A percentile compares a stretch with the other conserved stretches of the same genome.
These are phyloP conservation scores for Suillus discolor DNA, from an alignment of 768 basidiomycete genomes.

Conservation along the genomic window DNA sequence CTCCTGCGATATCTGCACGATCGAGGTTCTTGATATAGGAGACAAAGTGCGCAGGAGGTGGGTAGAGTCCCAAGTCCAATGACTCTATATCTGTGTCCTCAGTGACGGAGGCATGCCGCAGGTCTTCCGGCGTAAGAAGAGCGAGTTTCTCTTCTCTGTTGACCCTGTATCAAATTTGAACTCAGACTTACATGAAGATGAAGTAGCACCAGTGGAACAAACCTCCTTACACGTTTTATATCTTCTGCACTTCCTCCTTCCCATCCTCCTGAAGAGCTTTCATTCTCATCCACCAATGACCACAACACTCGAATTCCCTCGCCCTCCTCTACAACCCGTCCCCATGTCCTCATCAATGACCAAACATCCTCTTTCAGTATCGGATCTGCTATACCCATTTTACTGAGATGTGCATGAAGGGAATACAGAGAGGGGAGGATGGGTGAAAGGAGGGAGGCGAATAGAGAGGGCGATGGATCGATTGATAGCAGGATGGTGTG, in stretches of 20 bases:
- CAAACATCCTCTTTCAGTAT: conserved; percentile 57
- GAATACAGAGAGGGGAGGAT: conserved; percentile 69
- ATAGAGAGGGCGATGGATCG: conserved; percentile 74
- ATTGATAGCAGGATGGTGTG: conserved; percentile 67
- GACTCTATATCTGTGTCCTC: conserved; percentile 53
- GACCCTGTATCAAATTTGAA: background rate
- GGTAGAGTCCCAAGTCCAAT: conserved; percentile 58
- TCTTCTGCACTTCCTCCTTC: conserved; percentile 56
- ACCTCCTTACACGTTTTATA: conserved; percentile 47
- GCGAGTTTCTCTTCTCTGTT: conserved; percentile 34
- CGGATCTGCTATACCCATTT: conserved; percentile 64
- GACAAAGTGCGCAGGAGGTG: conserved; percentile 74
- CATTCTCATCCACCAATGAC: conserved; percentile 45
- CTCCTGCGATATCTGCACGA: conserved; percentile 69
- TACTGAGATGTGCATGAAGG: conserved; percentile 56
- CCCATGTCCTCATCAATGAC: conserved; percentile 75
- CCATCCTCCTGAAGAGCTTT: conserved; percentile 39
- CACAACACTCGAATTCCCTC: conserved; percentile 62
- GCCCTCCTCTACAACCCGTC: conserved; percentile 53
- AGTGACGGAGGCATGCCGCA: conserved; percentile 39
- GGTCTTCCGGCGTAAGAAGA: conserved; percentile 56
- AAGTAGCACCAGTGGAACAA: conserved; percentile 23
- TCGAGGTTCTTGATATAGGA: conserved; percentile 64
- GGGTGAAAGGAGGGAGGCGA: conserved; percentile 66
- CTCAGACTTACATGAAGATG: background rate